A percentile compares a stretch with the other conserved stretches of the same genome.
Evolutionary conservation across 164 flowering plant species (phyloP).

Genomic region (Magnolia officinalis): DNA sequence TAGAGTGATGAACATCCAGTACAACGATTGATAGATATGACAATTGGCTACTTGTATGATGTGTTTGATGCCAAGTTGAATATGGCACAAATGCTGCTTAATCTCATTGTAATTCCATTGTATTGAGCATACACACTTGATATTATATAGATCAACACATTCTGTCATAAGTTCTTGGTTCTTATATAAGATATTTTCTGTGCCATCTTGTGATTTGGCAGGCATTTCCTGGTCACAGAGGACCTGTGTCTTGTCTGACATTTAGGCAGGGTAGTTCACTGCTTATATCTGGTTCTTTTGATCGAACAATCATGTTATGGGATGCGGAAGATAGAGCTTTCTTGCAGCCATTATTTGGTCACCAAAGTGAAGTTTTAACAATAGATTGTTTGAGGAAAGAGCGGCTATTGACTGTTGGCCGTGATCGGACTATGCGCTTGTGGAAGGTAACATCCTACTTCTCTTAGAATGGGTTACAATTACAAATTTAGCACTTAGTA

Average conservation of each 20-base stretch:
- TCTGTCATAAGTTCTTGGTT: neutral
- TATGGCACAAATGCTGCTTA: no score
- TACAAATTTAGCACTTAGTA: no score
- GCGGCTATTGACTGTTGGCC: conserved; percentile 77
- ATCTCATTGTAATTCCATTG: no score
- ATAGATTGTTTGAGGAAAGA: conserved; percentile 85
- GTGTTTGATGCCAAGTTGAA: neutral
- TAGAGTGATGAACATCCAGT: neutral
- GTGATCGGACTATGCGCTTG: conserved; percentile 83
- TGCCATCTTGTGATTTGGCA: conserved; percentile 23
- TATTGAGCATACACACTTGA: no score
- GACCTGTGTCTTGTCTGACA: conserved; percentile 77
- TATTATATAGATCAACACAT: no score
- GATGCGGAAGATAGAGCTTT: conserved; percentile 84
- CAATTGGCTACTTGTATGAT: neutral
- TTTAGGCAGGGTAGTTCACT: conserved; percentile 84
- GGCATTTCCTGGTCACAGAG: conserved; percentile 96
- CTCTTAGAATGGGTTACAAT: neutral
- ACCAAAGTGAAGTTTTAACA: conserved; percentile 74
- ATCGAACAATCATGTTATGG: conserved; percentile 85
- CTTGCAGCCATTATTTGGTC: conserved; percentile 77
- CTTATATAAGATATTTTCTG: neutral
- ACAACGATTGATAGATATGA: neutral
- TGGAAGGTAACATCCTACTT: conserved; percentile 58
- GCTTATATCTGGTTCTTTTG: conserved; percentile 89